Evolutionary conservation across 208 protist genomes (phyloP).

Genomic region (Kentomonas sorsogonicus): DNA sequence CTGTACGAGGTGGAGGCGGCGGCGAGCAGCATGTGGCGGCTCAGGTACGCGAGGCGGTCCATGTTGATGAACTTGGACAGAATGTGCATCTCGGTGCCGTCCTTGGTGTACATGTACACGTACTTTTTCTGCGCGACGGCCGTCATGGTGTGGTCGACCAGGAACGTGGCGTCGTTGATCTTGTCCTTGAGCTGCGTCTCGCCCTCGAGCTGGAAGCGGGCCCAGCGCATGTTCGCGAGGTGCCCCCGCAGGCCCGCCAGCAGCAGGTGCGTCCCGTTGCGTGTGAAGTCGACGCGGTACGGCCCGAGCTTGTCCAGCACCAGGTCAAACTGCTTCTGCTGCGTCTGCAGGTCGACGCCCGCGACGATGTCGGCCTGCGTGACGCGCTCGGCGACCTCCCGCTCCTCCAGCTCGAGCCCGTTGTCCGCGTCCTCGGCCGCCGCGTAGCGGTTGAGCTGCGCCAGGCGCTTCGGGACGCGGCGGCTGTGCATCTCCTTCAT

Average conservation of each 20-base stretch:
- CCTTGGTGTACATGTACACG: conserved; percentile 98
- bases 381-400: conserved; percentile 91
- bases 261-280: conserved; percentile 91
- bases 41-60: conserved; percentile 93
- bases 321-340: conserved; percentile 92
- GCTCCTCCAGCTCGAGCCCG: conserved; percentile 68
- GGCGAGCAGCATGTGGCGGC: conserved; percentile 96
- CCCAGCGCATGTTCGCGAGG: conserved; percentile 94
- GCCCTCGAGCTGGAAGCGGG: conserved; percentile 82
- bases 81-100: conserved; percentile 96
- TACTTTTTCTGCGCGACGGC: conserved; percentile 98
- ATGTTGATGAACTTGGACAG: conserved; percentile 94
- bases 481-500: conserved; percentile 53
- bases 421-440: conserved; percentile 61
- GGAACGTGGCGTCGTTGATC: conserved; percentile 91
- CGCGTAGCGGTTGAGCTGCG: conserved; percentile 59
- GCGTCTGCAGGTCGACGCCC: conserved; percentile 90
- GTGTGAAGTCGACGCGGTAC: conserved; percentile 92
- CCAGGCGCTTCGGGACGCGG: conserved; percentile 55
- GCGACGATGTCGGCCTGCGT: conserved; percentile 87
- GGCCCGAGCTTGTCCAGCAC: conserved; percentile 91
- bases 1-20: conserved; percentile 79
- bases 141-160: conserved; percentile 97
- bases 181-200: conserved; percentile 94
- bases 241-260: conserved; percentile 95